These are phyloP conservation scores for Betula pendula DNA, from an alignment of 306 rosid genomes.

Conservation along the genomic window DNA sequence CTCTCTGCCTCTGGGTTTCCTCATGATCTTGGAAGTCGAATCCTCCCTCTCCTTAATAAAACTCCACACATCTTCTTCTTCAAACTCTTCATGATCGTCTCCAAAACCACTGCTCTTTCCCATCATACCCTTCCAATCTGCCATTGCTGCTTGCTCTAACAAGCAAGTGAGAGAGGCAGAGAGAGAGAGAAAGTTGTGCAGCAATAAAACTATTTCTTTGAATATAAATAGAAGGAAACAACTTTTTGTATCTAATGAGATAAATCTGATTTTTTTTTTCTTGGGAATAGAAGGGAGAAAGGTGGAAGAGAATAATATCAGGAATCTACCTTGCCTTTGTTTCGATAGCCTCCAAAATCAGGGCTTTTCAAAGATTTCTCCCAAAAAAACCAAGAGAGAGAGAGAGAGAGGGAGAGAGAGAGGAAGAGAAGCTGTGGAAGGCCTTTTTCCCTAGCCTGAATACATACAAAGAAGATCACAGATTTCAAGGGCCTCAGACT, in stretches of 20 bases:
- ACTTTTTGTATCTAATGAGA: conserved; percentile 30
- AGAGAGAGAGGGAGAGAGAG: conserved; percentile 9
- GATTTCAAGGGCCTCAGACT: conserved; percentile 42
- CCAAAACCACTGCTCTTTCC: conserved; percentile 37
- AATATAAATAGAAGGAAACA: conserved; percentile 32
- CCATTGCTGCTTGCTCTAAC: conserved; percentile 49
- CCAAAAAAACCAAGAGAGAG: conserved; percentile 36
- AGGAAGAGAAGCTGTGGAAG: conserved; percentile 36
- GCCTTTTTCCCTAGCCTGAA: conserved; percentile 23
- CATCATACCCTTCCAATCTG: conserved; percentile 42
- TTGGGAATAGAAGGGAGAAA: conserved; percentile 68
- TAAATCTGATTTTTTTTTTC: conserved; percentile 28
- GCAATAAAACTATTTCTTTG: conserved; percentile 24
- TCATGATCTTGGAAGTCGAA: conserved; percentile 28
- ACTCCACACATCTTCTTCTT: conserved; percentile 68
- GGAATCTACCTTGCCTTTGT: conserved; percentile 72
- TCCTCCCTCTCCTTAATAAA: conserved; percentile 32
- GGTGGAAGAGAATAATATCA: conserved; percentile 62
- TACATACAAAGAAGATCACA: conserved; percentile 61
- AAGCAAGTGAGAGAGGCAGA: conserved; percentile 14
- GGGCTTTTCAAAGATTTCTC: conserved; percentile 29
- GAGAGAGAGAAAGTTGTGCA: conserved; percentile 6
- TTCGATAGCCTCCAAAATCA: conserved; percentile 40
- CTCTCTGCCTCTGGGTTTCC: conserved; percentile 25
- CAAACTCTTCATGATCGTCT: conserved; percentile 50